phyloP scores from a whole-genome alignment of 305 asterid genomes.

The Rubia balearica region DNA sequence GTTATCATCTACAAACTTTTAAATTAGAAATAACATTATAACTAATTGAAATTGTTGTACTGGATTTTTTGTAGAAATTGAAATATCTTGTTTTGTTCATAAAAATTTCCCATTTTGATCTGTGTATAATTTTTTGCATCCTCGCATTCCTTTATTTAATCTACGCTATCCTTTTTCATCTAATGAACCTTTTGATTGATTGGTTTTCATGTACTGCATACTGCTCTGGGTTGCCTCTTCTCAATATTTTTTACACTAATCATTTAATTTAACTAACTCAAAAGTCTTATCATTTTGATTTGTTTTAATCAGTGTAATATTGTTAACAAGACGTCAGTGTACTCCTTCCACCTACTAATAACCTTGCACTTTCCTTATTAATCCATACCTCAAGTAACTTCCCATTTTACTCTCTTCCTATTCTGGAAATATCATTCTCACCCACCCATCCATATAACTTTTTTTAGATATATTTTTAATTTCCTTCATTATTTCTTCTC shows the following conservation, averaged over 20 bases:
- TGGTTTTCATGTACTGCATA: too few species aligned
- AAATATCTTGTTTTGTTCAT: too few species aligned
- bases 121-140: not conserved
- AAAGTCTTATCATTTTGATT: too few species aligned
- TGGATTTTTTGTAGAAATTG: not conserved
- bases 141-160: not conserved
- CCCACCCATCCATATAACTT: not conserved
- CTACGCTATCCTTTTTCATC: not conserved
- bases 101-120: too few species aligned
- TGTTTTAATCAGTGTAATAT: not conserved
- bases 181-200: too few species aligned
- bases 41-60: not conserved
- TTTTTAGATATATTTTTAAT: not conserved
- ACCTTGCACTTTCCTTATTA: not conserved
- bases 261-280: too few species aligned
- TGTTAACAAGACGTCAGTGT: not conserved
- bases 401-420: not conserved
- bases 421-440: not conserved
- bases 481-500: not conserved
- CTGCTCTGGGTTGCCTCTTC: too few species aligned
- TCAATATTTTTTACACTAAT: too few species aligned
- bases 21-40: too few species aligned
- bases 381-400: not conserved
- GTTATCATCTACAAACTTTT: not conserved
- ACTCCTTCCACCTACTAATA: not conserved